Evolutionary conservation across 2,329 filamentous ascomycete genomes (phyloP), one percentile per base, ranked within the genome.

Genomic region (Paraconiothyrium sp.): DNA sequence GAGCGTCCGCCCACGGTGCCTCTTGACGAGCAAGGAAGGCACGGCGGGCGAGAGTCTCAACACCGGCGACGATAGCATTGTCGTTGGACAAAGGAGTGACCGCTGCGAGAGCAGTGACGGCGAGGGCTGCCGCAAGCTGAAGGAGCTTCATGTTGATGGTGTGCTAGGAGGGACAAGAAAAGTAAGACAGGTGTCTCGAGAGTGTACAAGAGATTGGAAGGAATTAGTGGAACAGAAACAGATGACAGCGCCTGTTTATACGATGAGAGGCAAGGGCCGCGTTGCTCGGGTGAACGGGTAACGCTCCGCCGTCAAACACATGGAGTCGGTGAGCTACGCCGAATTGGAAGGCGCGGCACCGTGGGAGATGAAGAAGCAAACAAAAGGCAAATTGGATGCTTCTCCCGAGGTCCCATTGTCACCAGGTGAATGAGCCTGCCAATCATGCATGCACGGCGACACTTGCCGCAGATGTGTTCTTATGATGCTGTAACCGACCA

Each of bases 121-220:
- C 37, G 20, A 37, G 4, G 16, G 27, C 51, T 14, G 32, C 14
- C 11, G 47, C 27, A 44, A 60, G 51, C 35, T 39, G 43, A 34
- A 56, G 24, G 47, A 60, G 52, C 58, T 60, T 56, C 58, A 57
- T 60, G 35, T 10, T 58, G 39, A 52, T 34, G 8, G 16, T 41
- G 16, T 4, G 46, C 35, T 16, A 22, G 34, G 34, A 10, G 27
- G 2, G 41, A 16, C 32, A 13, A 14, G 35, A 20, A 30, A 16
- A 24, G 13, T 16, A 35, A 11, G n/a, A 2, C 20, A 9, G 44
- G 32, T 46, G 4, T 30, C 32, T 35, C 30, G n/a, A 48, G 20
- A 24, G 34, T 14, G 20, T 52, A 41, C 35, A 52, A 16, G 22
- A 41, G n/a, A n/a, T 16, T 9, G 14, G 35, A 24, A 16, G 16